phyloP scores from a whole-genome alignment of 495 filamentous ascomycete species.

The Elaphomyces granulatus region DNA sequence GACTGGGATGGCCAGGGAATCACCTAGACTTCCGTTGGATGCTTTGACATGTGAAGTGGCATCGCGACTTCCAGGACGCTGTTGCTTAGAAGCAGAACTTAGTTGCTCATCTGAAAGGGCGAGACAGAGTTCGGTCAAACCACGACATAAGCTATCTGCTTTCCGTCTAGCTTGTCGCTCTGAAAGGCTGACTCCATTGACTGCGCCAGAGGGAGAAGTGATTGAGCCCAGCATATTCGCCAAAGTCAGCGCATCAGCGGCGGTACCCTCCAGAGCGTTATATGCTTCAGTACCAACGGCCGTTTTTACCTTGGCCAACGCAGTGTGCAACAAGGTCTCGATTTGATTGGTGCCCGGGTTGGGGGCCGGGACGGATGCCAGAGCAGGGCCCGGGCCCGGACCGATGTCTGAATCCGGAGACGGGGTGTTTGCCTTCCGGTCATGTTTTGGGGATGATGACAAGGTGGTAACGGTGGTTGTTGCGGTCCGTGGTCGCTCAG shows the following conservation, averaged over 20 bases:
- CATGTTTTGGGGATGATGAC: constrained; percentile 64
- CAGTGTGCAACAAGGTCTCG: constrained; percentile 68
- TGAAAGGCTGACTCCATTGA: constrained; percentile 37
- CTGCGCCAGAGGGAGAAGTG: constrained; percentile 47
- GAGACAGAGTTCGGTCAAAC: constrained; percentile 82
- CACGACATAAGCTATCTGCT: constrained; percentile 83
- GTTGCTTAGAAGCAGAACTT: constrained; percentile 6
- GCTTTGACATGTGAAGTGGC: constrained; percentile 12
- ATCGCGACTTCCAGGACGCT: constrained; percentile 19
- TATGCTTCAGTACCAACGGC: constrained; percentile 58
- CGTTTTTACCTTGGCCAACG: constrained; percentile 59
- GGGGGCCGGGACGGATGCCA: constrained; percentile 1
- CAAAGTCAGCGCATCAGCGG: constrained; percentile 64
- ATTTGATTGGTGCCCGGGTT: constrained; percentile 27
- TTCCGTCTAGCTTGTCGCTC: constrained; percentile 80
- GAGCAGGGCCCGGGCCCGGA: background rate
- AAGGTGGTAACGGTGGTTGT: constrained; percentile 88
- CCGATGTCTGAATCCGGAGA: constrained; percentile 33
- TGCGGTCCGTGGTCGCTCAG: constrained; percentile 76
- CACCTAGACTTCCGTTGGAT: constrained; percentile 20
- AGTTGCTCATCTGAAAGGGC: constrained; percentile 49
- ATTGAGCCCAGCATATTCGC: constrained; percentile 57
- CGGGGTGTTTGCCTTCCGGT: constrained; percentile 38
- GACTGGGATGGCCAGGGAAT: constrained; percentile 15
- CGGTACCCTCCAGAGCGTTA: constrained; percentile 65